Evolutionary conservation across 1,284 basidiomycete species (phyloP).

Genomic region (Clitocybe nebularis): DNA sequence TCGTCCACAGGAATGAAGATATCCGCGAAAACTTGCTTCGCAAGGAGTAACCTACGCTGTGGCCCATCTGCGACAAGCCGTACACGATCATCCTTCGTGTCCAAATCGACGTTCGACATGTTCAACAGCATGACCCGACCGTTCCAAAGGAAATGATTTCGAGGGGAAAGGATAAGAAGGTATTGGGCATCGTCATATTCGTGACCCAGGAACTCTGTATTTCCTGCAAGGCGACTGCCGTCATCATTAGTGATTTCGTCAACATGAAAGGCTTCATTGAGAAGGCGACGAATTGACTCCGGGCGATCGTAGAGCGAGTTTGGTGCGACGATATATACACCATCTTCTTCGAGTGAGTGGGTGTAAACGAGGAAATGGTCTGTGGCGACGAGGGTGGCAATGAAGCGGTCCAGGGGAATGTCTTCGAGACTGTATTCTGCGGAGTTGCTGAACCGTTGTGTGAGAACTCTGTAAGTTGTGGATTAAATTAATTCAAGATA

Average conservation of each 20-base stretch:
- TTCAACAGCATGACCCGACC: slow-evolving; percentile 80
- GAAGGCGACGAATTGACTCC: slow-evolving; percentile 75
- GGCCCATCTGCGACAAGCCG: slow-evolving; percentile 89
- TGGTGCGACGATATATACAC: slow-evolving; percentile 92
- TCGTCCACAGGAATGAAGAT: slow-evolving; percentile 60
- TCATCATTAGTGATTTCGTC: slow-evolving; percentile 58
- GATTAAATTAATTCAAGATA: slow-evolving; percentile 2
- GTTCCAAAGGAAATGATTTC: slow-evolving; percentile 90
- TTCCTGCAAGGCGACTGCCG: slow-evolving; percentile 46
- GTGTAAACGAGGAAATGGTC: slow-evolving; percentile 97
- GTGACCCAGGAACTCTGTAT: slow-evolving; percentile 40
- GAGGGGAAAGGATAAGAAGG: slow-evolving; percentile 84
- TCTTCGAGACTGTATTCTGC: slow-evolving; percentile 90
- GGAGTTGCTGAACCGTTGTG: slow-evolving; percentile 90
- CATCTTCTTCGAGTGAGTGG: slow-evolving; percentile 83
- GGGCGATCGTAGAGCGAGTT: slow-evolving; percentile 81
- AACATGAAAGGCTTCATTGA: slow-evolving; percentile 83
- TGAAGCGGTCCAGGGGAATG: slow-evolving; percentile 77
- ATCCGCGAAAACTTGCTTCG: slow-evolving; percentile 78
- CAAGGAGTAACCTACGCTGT: slow-evolving; percentile 67
- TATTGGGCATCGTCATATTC: slow-evolving; percentile 65
- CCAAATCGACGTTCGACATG: slow-evolving; percentile 71
- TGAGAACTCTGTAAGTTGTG: slow-evolving; percentile 54
- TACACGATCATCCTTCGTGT: slow-evolving; percentile 79
- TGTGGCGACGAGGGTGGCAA: slow-evolving; percentile 77